These are phyloP conservation scores for Yarrowia sp. DNA, from an alignment of 805 yeast genomes.

Conservation along the genomic window DNA sequence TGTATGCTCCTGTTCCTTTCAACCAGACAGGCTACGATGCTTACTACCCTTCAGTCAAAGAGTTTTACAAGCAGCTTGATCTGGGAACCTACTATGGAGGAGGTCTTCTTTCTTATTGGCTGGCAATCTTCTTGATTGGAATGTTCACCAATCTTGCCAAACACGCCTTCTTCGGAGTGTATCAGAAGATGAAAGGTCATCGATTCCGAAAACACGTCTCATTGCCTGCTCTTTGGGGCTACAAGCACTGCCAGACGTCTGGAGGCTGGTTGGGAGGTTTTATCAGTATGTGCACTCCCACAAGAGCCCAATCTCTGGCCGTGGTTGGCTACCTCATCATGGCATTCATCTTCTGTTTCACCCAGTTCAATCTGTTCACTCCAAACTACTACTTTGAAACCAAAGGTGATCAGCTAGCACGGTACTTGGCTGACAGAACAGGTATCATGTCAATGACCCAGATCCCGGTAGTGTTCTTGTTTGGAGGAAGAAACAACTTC, in stretches of 20 bases:
- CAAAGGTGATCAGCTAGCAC: constrained; percentile 40
- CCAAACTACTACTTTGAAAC: constrained; percentile 41
- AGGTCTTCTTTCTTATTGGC: constrained; percentile 48
- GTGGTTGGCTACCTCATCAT: constrained; percentile 50
- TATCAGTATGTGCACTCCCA: constrained; percentile 50
- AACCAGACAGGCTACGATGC: constrained; percentile 7
- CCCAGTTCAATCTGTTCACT: constrained; percentile 39
- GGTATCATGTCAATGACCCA: constrained; percentile 45
- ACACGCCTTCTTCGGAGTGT: constrained; percentile 39
- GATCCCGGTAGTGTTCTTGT: constrained; percentile 46
- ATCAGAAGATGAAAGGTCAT: constrained; percentile 20
- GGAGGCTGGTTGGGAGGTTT: constrained; percentile 15
- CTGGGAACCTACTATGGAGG: constrained; percentile 43
- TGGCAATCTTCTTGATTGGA: constrained; percentile 44
- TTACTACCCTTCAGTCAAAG: constrained; percentile 25
- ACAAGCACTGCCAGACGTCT: constrained; percentile 47
- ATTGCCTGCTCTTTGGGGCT: constrained; percentile 49
- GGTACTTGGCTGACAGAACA: constrained; percentile 44
- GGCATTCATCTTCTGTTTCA: constrained; percentile 45
- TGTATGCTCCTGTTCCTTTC: constrained; percentile 27
- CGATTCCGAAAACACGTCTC: constrained; percentile 45
- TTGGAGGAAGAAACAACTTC: constrained; percentile 78
- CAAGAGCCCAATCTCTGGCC: constrained; percentile 54
- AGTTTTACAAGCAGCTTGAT: constrained; percentile 29
- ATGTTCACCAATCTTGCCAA: constrained; percentile 42